Conservation (phyloP, 371 early-diverging fungal species). For the Phascolomyces articulosus region DNA sequence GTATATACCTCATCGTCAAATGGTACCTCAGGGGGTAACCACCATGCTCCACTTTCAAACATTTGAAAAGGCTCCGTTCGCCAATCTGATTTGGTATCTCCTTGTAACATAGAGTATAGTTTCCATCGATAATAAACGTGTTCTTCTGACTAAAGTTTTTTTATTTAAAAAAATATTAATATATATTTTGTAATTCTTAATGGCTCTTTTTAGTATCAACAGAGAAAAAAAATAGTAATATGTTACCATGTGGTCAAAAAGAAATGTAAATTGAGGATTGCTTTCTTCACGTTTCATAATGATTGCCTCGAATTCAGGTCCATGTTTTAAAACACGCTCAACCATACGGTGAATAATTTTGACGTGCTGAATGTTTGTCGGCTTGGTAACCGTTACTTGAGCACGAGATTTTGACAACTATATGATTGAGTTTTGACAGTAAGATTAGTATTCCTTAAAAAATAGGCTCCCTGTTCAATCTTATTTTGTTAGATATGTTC, state of each 20-base stretch:
- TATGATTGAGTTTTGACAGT: too few relatives aligned
- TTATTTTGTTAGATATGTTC: too few relatives aligned
- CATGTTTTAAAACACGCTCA: slow-evolving; percentile 80
- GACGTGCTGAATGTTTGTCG: slow-evolving; percentile 59
- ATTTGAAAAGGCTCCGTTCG: slow-evolving; percentile 82
- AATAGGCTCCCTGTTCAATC: too few relatives aligned
- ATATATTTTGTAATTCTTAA: too few relatives aligned
- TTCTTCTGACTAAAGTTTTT: slow-evolving; percentile 59
- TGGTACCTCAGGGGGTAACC: slow-evolving; percentile 85
- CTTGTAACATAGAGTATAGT: slow-evolving; percentile 86
- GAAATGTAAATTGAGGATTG: slow-evolving; percentile 74
- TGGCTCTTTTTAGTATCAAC: not conserved
- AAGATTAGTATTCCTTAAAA: too few relatives aligned
- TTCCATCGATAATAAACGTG: slow-evolving; percentile 94
- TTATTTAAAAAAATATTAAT: not conserved
- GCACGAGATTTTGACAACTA: slow-evolving; percentile 27
- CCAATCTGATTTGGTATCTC: slow-evolving; percentile 81
- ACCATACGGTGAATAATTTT: slow-evolving; percentile 84
- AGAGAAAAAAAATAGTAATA: not conserved
- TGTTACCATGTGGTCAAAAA: slow-evolving; percentile 72
- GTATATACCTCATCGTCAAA: slow-evolving; percentile 66
- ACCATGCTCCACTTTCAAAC: slow-evolving; percentile 83
- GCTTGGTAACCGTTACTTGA: slow-evolving; percentile 70
- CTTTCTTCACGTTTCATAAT: slow-evolving; percentile 69
- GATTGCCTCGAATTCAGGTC: slow-evolving; percentile 77